Percentiles rank a stretch among this genome's conserved stretches.
Conservation (phyloP, 768 basidiomycete genomes). For the Hericium erinaceus region DNA sequence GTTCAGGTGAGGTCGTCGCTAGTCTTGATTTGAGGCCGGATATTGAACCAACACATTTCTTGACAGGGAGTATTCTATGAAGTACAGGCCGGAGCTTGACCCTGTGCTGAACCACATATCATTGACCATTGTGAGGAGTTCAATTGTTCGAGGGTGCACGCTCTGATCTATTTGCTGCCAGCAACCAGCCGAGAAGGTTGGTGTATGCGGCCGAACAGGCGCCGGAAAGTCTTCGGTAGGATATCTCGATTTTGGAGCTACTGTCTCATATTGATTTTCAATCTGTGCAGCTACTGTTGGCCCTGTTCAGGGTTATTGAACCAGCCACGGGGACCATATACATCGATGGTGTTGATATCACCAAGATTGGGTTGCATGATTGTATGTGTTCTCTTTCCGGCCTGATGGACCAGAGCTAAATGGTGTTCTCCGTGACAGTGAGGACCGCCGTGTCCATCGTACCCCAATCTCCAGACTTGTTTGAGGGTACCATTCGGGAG, state of each 20-base stretch:
- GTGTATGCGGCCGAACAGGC: slow-evolving; percentile 82
- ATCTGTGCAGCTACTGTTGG: slow-evolving; percentile 43
- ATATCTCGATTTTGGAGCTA: neutral
- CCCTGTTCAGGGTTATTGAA: slow-evolving; percentile 73
- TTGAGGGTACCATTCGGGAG: slow-evolving; percentile 68
- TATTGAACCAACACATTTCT: neutral
- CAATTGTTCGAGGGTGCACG: neutral
- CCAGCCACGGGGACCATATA: slow-evolving; percentile 54
- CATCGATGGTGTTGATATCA: slow-evolving; percentile 72
- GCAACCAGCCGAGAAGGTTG: slow-evolving; percentile 77
- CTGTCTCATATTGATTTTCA: neutral
- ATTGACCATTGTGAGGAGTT: slow-evolving; percentile 48
- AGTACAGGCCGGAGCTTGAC: slow-evolving; percentile 76
- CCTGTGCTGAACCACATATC: slow-evolving; percentile 70
- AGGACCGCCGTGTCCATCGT: slow-evolving; percentile 69
- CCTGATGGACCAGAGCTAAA: neutral
- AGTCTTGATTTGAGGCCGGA: neutral
- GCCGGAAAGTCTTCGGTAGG: slow-evolving; percentile 69
- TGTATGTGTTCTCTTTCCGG: slow-evolving; percentile 36
- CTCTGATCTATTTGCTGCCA: slow-evolving; percentile 18
- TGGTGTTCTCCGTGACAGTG: slow-evolving; percentile 31
- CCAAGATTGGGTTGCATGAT: slow-evolving; percentile 66
- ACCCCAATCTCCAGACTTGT: slow-evolving; percentile 26
- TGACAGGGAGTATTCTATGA: slow-evolving; percentile 56
- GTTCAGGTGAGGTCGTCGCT: slow-evolving; percentile 45